Evolutionary conservation across 768 basidiomycete genomes (phyloP), one percentile per base, ranked within the genome.

Genomic region (Daedaleopsis sinensis): DNA sequence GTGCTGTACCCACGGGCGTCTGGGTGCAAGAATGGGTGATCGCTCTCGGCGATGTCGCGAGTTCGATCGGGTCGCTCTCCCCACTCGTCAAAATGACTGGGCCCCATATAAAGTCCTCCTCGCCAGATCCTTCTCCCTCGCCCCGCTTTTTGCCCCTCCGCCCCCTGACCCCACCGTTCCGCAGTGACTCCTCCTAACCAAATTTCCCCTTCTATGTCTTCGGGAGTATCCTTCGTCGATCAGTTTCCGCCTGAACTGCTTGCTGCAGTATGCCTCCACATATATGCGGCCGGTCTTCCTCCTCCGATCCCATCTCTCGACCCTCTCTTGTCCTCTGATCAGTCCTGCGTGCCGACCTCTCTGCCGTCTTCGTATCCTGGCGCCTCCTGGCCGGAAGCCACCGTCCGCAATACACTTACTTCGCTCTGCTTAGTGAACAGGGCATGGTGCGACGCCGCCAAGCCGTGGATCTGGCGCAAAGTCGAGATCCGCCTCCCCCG

Each of bases 391-490:
- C 76, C 89, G 0, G 92, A 93, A 64, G 78, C 84, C 6, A 67
- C 85, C 35, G 80, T 85, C 24, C 84, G 92, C 13, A 79, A 74
- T 59, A 87, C 93, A 0, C 79, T 95, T 21, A 79, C 84, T 6
- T 86, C 74, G 66, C 86, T 94, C 47, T 91, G 89, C 67, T 82
- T 91, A 62, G 91, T 93, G 46, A 91, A 86, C 68, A 89, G 79
- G 68, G 80, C 85, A 3, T 94, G 90, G 89, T 85, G 86, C 69
- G 83, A 85, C 32, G 93, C 91, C 1, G 90, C 93, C n/a, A 89
- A 88, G 66, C 92, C 92, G 0, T 94, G 89, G 90, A 77, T 95
- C 6, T 95, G 93, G 92, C 84, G 83, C 59, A 86, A 86, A 61
- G 78, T 94, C 63, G 93, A 94, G 72, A 88, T 95, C 53, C 84